Evolutionary conservation across 202 grass and related monocot species (phyloP), one percentile per base, ranked within the genome.

Genomic region (Brachypodium distachyon): DNA sequence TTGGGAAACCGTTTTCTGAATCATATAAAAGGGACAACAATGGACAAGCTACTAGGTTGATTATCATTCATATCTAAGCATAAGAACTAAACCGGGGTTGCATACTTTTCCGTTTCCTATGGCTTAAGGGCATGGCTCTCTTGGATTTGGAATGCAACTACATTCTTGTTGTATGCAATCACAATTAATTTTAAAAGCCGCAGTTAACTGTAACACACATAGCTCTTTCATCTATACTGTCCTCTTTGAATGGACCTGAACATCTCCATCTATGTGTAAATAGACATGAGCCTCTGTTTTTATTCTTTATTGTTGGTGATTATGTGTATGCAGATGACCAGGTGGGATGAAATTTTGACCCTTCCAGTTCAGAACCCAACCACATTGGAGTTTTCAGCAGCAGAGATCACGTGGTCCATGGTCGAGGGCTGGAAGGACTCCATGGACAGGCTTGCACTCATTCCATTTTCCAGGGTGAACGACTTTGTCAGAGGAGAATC

Each of bases 401-500:
- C 89, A 52, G 83, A 90, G 70, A 92, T 98, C 54, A 86, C 78
- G 39, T 98, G 91, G 95, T 98, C 95, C 12, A 94, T 73, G 82
- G 89, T 98, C 31, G 95, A 92, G 73, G 95, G 89, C 27, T 98
- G 91, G 91, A 92, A 28, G 71, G 95, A 98, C 47, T 80, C 85
- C 25, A 92, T 98, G 89, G 96, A 95, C 51, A 85, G 87, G 62
- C 91, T 98, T 72, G 95, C 85, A 0, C 91, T 98, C 17, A 98
- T 98, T 85, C 95, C 95, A 21, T 98, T 84, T 67, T 92, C 91
- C 8, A 85, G 95, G 69, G 85, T 98, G 61, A 86, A 68, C 77
- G 95, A 98, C 67, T 98, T 98, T 76, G 89, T 98, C 2, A 76
- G 91, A 80, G 95, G 89, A 53, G 95, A 98, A 65, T 98, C 95